Conservation (phyloP, 148 eudicot species). For the Amaranthus hypochondriacus region DNA sequence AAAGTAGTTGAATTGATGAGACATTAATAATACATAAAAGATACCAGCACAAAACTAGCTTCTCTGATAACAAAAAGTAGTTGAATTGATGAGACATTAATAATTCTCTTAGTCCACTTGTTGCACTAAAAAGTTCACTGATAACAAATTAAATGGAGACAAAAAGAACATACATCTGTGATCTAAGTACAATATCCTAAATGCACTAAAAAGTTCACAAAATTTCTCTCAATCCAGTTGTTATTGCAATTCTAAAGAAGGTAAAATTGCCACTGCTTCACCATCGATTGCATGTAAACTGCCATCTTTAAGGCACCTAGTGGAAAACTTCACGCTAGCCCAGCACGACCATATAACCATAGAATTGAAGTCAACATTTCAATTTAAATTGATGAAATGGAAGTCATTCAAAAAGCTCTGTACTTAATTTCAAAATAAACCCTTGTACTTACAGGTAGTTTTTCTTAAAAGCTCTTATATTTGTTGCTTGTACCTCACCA, state of each 20-base stretch:
- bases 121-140: no score
- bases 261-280: constrained; percentile 64
- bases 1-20: no score
- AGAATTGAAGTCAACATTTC: not conserved
- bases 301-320: constrained; percentile 55
- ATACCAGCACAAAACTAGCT: no score
- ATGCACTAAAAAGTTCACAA: not conserved
- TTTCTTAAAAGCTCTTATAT: constrained; percentile 33
- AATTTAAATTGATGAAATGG: not conserved
- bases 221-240: not conserved
- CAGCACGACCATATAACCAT: not conserved
- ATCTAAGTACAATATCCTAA: not conserved
- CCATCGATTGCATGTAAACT: constrained; percentile 54
- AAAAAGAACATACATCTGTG: no score
- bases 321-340: constrained; percentile 57
- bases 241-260: constrained; percentile 28
- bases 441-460: constrained; percentile 52
- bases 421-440: not conserved
- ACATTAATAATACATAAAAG: no score
- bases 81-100: no score
- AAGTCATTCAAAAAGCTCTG: not conserved
- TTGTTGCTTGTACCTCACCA: constrained; percentile 49
- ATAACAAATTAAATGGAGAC: no score
- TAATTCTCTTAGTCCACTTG: no score
- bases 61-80: no score